A percentile compares a stretch with the other conserved stretches of the same genome.
These are phyloP conservation scores for Bisporella sp. DNA, from an alignment of 2,329 filamentous ascomycete species.

Conservation along the genomic window DNA sequence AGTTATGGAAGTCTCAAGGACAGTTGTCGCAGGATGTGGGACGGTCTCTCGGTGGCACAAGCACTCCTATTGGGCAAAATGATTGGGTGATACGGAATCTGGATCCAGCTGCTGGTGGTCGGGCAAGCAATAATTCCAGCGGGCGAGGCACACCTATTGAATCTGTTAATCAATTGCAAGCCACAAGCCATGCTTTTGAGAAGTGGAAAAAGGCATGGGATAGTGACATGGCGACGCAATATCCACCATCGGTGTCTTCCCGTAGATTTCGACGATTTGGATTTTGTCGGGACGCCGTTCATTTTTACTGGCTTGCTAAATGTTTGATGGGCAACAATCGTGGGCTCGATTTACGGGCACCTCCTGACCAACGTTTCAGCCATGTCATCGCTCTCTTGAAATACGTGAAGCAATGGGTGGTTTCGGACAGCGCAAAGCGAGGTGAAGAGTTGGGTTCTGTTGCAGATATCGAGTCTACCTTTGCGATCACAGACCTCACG, in stretches of 20 bases:
- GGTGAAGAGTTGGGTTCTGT: slow-evolving; percentile 64
- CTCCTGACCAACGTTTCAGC: slow-evolving; percentile 51
- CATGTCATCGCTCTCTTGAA: slow-evolving; percentile 56
- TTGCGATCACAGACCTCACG: slow-evolving; percentile 55
- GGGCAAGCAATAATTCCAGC: slow-evolving; percentile 38
- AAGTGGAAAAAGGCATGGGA: slow-evolving; percentile 72
- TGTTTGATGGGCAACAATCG: slow-evolving; percentile 55
- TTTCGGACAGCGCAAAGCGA: slow-evolving; percentile 54
- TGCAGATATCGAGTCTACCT: slow-evolving; percentile 60
- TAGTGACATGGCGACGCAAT: slow-evolving; percentile 60
- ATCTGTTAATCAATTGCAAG: slow-evolving; percentile 38
- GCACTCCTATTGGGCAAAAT: slow-evolving; percentile 49
- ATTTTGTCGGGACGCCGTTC: slow-evolving; percentile 64
- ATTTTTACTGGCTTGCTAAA: slow-evolving; percentile 67
- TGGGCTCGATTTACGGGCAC: slow-evolving; percentile 44
- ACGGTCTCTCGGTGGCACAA: slow-evolving; percentile 36
- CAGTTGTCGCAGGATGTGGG: slow-evolving; percentile 24
- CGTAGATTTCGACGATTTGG: slow-evolving; percentile 46
- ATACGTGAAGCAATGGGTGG: slow-evolving; percentile 52
- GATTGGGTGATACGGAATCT: slow-evolving; percentile 46
- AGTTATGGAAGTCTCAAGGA: slow-evolving; percentile 47
- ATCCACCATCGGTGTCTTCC: slow-evolving; percentile 47
- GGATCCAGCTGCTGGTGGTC: slow-evolving; percentile 34
- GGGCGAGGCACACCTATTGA: slow-evolving; percentile 40
- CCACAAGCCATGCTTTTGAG: slow-evolving; percentile 49